Base-by-base conservation (phyloP, 192 early-diverging fungal species). In the Coemansia sp. region DNA sequence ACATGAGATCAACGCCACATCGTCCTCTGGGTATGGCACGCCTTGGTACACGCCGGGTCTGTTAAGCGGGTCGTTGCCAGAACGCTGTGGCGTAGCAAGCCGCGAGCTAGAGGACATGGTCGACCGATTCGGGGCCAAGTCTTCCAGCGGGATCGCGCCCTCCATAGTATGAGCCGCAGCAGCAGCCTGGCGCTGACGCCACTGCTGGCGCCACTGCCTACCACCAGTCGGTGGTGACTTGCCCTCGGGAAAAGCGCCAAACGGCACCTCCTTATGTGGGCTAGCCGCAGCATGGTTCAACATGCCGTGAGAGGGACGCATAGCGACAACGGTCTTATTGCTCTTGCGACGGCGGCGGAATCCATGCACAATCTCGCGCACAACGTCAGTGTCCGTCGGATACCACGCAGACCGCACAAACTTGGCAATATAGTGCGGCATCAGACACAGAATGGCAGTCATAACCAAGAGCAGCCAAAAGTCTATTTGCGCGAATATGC, bases 321-420 rank as follows among this genome's bases (percentile, higher is more conserved):
- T 58, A 29, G 55, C 12, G 24, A 16, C 61, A 3, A 62, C 18
- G 24, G 34, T 29, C 46, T 38, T 62, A 4, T 20, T 62, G 60
- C 24, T 39, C 31, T 31, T 69, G 66, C 53, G 40, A 15, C 53
- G 22, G 20, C 64, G 64, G 67, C 76, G 76, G 76, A 83, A 83
- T 2, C 60, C 65, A 39, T 82, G 75, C 24, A 89, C 83, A 66
- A 90, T 86, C 83, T 96, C 95, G 50, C 93, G 93, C 57, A 97
- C 87, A 43, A 97, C 88, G 33, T 95, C 90, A 8, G 89, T 89
- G 76, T 97, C 93, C 47, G 86, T 92, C 1, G 96, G 96, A 38
- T 81, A 81, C 71, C 92, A 88, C 39, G 89, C 86, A 34, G 93
- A 91, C 16, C 87, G 80, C 44, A 85, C 75, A 73, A 90, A 92